These are phyloP conservation scores for Arachis monticola DNA, from an alignment of 331 rosid species.

Conservation along the genomic window DNA sequence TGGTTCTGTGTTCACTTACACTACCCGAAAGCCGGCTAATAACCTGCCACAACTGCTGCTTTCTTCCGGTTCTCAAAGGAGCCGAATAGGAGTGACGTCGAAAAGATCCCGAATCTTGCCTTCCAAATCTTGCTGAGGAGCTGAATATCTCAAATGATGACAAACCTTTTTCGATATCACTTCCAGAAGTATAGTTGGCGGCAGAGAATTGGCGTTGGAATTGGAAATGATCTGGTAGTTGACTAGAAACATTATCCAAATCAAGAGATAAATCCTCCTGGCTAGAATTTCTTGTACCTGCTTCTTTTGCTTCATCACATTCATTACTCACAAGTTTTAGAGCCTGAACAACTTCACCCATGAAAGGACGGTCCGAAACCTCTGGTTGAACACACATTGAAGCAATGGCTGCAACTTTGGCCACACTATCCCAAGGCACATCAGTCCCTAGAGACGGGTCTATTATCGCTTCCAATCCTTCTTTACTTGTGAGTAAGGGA, in stretches of 20 bases:
- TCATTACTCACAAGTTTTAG: slow-evolving; percentile 77
- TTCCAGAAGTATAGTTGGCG: slow-evolving; percentile 47
- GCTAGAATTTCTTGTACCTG: slow-evolving; percentile 60
- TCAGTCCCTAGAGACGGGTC: slow-evolving; percentile 63
- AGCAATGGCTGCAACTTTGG: slow-evolving; percentile 94
- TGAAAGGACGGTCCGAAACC: slow-evolving; percentile 89
- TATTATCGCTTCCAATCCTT: slow-evolving; percentile 67
- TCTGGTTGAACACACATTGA: slow-evolving; percentile 97
- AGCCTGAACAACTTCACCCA: slow-evolving; percentile 98
- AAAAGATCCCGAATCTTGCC: slow-evolving; percentile 60
- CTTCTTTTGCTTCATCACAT: slow-evolving; percentile 65
- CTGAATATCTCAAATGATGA: slow-evolving; percentile 60
- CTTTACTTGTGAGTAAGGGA: slow-evolving; percentile 75
- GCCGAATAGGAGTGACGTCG: slow-evolving; percentile 74
- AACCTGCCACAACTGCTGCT: slow-evolving; percentile 67
- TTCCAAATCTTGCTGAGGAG: slow-evolving; percentile 55
- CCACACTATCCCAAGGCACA: slow-evolving; percentile 65
- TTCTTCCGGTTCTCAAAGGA: slow-evolving; percentile 63
- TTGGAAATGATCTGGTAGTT: slow-evolving; percentile 50
- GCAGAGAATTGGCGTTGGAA: slow-evolving; percentile 46
- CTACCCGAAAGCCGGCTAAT: slow-evolving; percentile 68
- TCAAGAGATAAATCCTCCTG: slow-evolving; percentile 53
- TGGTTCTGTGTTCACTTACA: slow-evolving; percentile 72
- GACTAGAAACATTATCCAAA: slow-evolving; percentile 50
- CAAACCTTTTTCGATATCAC: slow-evolving; percentile 56